Base-by-base conservation (phyloP, 2,329 filamentous ascomycete species). In the Fusarium setosum region DNA sequence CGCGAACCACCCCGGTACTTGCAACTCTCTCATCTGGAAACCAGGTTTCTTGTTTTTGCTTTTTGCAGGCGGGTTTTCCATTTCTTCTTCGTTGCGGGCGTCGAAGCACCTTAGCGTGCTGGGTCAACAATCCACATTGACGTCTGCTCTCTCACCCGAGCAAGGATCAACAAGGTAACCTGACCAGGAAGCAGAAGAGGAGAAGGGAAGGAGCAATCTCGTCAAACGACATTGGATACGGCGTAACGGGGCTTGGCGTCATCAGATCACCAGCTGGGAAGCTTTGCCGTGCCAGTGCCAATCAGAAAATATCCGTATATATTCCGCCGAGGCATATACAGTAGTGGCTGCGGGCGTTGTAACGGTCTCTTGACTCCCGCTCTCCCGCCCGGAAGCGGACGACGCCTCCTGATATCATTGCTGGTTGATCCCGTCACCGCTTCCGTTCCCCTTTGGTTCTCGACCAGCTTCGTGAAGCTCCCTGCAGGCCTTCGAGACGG, bases 181-280 rank as follows among this genome's bases (percentile, higher is more conserved):
- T 26, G n/a, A n/a, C n/a, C n/a, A n/a, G n/a, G n/a, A n/a, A n/a
- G n/a, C n/a, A n/a, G n/a, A n/a, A n/a, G n/a, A n/a, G n/a, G n/a
- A n/a, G n/a, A n/a, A 29, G 21, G 44, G 31, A 13, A 26, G 21
- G 29, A 29, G 40, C 55, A 59, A 60, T 64, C 49, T 67, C 51
- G 59, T 44, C 44, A 32, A 29, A 17, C 48, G 45, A 47, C 23
- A 47, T n/a, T 29, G 26, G 26, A 29, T 29, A 29, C 26, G 26
- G 26, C 26, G 26, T 29, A 29, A 50, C 20, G 47, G 23, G 29
- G 24, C 34, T 42, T 65, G 61, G 61, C 62, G 57, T 61, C 62
- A 54, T 58, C 48, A 26, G 64, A 58, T 67, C 63, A 65, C 51
- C 38, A 57, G n/a, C 58, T 26, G 44, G 15, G n/a, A 45, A 61